Percentiles rank a stretch among this genome's conserved stretches.
phyloP scores from a whole-genome alignment of 2,329 filamentous ascomycete species.

The Fusarium oligoseptatum region DNA sequence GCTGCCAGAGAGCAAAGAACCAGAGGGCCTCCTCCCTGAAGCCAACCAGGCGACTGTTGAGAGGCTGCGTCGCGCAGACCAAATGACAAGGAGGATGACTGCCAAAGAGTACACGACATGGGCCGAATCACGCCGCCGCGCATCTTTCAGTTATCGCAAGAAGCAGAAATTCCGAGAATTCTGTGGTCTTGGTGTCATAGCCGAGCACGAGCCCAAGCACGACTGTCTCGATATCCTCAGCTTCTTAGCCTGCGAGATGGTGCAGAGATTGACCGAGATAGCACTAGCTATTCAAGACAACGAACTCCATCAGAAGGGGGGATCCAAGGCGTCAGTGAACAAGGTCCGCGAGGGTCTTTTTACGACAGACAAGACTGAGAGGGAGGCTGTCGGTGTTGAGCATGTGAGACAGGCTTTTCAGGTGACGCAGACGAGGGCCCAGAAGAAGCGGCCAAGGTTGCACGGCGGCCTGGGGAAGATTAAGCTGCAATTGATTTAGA shows the following conservation, averaged over 20 bases:
- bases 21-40: constrained; percentile 73
- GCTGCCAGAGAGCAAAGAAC: constrained; percentile 76
- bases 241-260: constrained; percentile 97
- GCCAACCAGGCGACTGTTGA: constrained; percentile 91
- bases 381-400: neutral
- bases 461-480: neutral
- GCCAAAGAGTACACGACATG: constrained; percentile 97
- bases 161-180: constrained; percentile 96
- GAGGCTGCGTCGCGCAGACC: constrained; percentile 91
- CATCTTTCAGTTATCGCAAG: constrained; percentile 97
- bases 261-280: constrained; percentile 94
- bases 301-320: neutral
- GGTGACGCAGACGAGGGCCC: constrained; percentile 15
- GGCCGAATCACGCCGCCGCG: constrained; percentile 91
- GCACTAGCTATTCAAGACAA: constrained; percentile 87
- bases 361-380: neutral
- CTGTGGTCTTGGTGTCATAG: constrained; percentile 95
- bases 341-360: constrained; percentile 10
- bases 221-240: constrained; percentile 97
- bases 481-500: constrained; percentile 10
- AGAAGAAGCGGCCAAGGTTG: neutral
- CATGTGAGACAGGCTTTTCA: constrained; percentile 21
- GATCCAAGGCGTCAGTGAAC: neutral
- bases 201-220: constrained; percentile 93
- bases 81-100: constrained; percentile 96